A percentile compares a stretch with the other conserved stretches of the same genome.
Conservation (phyloP, 495 filamentous ascomycete genomes). For the Neurospora hispaniola region DNA sequence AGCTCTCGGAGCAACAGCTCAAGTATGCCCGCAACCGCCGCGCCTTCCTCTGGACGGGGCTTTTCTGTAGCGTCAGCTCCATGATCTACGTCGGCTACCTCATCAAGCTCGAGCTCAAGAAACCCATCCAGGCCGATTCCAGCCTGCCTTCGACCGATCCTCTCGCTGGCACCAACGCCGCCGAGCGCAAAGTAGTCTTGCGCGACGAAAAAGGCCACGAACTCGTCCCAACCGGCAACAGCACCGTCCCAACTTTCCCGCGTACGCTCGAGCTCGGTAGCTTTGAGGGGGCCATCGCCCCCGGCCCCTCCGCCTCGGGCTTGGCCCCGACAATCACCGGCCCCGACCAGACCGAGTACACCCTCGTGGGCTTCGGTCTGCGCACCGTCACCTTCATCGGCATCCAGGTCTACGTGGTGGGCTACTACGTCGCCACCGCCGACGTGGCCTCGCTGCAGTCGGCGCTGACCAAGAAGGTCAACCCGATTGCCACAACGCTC, state of each 20-base stretch:
- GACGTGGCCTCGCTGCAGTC: slow-evolving; percentile 52
- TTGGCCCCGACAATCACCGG: slow-evolving; percentile 10
- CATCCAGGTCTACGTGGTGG: slow-evolving; percentile 93
- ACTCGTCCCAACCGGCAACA: slow-evolving; percentile 71
- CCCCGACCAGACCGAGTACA: slow-evolving; percentile 50
- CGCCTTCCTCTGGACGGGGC: slow-evolving; percentile 37
- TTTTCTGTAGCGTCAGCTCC: slow-evolving; percentile 36
- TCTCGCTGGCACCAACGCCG: slow-evolving; percentile 27
- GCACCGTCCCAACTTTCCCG: slow-evolving; percentile 73
- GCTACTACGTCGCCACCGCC: slow-evolving; percentile 72
- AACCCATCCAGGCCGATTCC: slow-evolving; percentile 34
- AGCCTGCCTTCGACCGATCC: slow-evolving; percentile 33
- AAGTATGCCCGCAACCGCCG: slow-evolving; percentile 37
- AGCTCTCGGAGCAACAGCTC: slow-evolving; percentile 27
- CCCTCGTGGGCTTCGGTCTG: slow-evolving; percentile 75
- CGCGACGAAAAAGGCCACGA: slow-evolving; percentile 48
- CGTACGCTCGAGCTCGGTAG: slow-evolving; percentile 52
- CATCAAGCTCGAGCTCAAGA: slow-evolving; percentile 25
- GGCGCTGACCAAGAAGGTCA: slow-evolving; percentile 37
- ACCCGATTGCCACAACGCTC: slow-evolving; percentile 66
- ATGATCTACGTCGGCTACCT: slow-evolving; percentile 36
- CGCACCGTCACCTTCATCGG: slow-evolving; percentile 79
- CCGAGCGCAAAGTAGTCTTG: slow-evolving; percentile 45
- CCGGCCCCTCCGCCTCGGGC: slow-evolving; percentile 9
- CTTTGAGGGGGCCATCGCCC: slow-evolving; percentile 13